Percentiles rank a stretch among this genome's conserved stretches.
Conservation (phyloP, 495 filamentous ascomycete species). For the Aspergillus sparsus region DNA sequence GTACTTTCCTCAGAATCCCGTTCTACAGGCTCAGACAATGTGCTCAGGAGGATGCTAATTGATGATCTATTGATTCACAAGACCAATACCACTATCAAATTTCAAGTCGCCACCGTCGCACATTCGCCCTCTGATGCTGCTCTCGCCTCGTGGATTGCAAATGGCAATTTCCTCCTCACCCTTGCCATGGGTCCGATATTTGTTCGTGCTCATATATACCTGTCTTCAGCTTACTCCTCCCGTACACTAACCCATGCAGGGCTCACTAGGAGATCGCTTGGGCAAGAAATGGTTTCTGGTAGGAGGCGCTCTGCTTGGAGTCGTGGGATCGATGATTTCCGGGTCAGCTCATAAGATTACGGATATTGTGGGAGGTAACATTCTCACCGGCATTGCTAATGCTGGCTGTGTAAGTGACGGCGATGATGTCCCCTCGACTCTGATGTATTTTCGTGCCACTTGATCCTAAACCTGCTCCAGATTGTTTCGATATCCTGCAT, state of each 20-base stretch:
- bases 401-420: neutral
- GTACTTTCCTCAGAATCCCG: neutral
- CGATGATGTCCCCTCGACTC: too few species aligned
- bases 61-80: neutral
- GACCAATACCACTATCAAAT: slow-evolving; percentile 4
- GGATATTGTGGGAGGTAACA: neutral
- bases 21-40: neutral
- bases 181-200: neutral
- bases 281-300: neutral
- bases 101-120: neutral
- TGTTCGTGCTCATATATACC: neutral
- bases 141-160: neutral
- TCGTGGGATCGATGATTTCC: slow-evolving; percentile 1
- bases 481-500: slow-evolving; percentile 1
- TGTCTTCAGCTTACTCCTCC: neutral
- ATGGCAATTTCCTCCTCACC: slow-evolving; percentile 1
- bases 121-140: neutral
- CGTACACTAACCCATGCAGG: neutral
- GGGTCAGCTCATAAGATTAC: slow-evolving; percentile 1
- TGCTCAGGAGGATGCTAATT: too few species aligned
- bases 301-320: neutral
- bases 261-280: neutral
- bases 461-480: neutral
- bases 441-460: too few species aligned
- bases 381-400: neutral